A percentile compares a stretch with the other conserved stretches of the same genome.
Conservation (phyloP, 2,329 filamentous ascomycete species). For the Penicillium nordicum region DNA sequence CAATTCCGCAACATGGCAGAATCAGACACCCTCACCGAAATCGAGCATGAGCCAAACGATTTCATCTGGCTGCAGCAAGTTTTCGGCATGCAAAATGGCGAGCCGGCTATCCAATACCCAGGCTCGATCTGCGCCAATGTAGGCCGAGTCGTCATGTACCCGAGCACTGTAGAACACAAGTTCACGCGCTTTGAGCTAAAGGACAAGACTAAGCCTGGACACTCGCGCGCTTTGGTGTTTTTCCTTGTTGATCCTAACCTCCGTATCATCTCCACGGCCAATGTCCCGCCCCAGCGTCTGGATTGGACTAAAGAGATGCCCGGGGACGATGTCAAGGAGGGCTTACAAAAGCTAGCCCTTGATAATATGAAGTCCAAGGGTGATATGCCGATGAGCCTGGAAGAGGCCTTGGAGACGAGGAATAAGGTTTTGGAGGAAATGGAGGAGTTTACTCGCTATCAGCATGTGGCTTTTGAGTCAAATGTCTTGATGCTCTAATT, state of each 20-base stretch:
- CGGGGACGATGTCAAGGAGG: slow-evolving; percentile 4
- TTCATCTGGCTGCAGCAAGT: slow-evolving; percentile 31
- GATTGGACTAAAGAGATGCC: slow-evolving; percentile 41
- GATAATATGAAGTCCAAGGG: slow-evolving; percentile 21
- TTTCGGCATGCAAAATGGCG: slow-evolving; percentile 27
- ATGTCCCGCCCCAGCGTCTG: slow-evolving; percentile 52
- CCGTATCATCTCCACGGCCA: slow-evolving; percentile 53
- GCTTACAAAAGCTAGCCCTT: slow-evolving; percentile 20
- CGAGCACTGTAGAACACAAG: slow-evolving; percentile 49
- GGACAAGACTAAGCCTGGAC: slow-evolving; percentile 52
- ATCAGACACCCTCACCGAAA: slow-evolving; percentile 27
- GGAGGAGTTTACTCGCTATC: slow-evolving; percentile 27
- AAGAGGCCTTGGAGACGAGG: slow-evolving; percentile 40
- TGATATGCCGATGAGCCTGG: slow-evolving; percentile 33
- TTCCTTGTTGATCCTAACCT: slow-evolving; percentile 58
- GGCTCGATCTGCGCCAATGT: slow-evolving; percentile 19
- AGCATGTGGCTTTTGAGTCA: slow-evolving; percentile 32
- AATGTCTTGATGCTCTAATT: slow-evolving; percentile 22
- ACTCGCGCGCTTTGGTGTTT: slow-evolving; percentile 54
- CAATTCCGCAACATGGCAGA: slow-evolving; percentile 49
- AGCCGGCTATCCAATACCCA: slow-evolving; percentile 23
- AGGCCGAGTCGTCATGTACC: slow-evolving; percentile 27
- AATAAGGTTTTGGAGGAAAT: slow-evolving; percentile 21
- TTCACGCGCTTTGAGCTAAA: slow-evolving; percentile 49
- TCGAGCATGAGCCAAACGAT: slow-evolving; percentile 30